Evolutionary conservation across 441 rosid genomes (phyloP).

Genomic region (Kokia cookei): DNA sequence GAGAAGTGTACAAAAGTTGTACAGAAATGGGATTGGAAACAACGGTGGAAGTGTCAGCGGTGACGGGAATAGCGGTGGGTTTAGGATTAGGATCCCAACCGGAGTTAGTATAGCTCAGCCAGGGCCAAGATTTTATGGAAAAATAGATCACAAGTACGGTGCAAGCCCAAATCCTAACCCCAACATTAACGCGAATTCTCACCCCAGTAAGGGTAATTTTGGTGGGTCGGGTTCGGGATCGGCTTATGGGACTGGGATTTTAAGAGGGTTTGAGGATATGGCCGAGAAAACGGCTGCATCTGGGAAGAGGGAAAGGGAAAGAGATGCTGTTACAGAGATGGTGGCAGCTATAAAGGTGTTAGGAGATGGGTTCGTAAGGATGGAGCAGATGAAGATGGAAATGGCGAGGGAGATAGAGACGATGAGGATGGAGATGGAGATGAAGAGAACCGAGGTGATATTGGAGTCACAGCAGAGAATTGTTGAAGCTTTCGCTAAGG

Average conservation of each 20-base stretch:
- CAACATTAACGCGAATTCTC: constrained; percentile 11
- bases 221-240: constrained; percentile 24
- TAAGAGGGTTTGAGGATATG: constrained; percentile 28
- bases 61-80: constrained; percentile 34
- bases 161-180: constrained; percentile 14
- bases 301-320: constrained; percentile 44
- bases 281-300: neutral
- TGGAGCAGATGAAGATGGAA: constrained; percentile 92
- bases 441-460: constrained; percentile 82
- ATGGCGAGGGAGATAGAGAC: constrained; percentile 78
- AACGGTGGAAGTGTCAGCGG: constrained; percentile 20
- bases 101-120: constrained; percentile 78
- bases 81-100: constrained; percentile 69
- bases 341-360: constrained; percentile 68
- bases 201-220: constrained; percentile 22
- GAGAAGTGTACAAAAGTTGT: constrained; percentile 50
- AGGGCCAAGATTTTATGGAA: constrained; percentile 44
- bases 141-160: constrained; percentile 41
- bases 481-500: constrained; percentile 69
- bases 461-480: constrained; percentile 79
- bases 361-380: constrained; percentile 76
- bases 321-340: constrained; percentile 71
- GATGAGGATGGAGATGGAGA: constrained; percentile 90
- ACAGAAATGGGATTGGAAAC: constrained; percentile 46
- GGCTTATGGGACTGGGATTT: constrained; percentile 29